Evolutionary conservation across 768 basidiomycete genomes (phyloP).

Genomic region (Mycena olivaceomarginata): DNA sequence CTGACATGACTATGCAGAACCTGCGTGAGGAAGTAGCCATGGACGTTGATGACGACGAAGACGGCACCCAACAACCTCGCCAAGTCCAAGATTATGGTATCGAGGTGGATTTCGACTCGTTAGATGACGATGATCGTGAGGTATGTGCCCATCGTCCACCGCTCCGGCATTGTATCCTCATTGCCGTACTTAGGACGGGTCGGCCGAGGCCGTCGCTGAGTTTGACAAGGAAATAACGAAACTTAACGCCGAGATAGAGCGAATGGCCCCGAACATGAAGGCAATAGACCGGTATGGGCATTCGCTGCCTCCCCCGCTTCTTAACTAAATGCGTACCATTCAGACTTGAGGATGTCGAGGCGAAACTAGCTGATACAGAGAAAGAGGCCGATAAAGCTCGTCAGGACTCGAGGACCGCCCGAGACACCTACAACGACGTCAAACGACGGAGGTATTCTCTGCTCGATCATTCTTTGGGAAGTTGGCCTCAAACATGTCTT

Average conservation of each 20-base stretch:
- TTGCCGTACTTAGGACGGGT: conserved; percentile 68
- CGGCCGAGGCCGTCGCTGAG: conserved; percentile 78
- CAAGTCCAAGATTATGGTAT: conserved; percentile 90
- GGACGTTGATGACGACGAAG: conserved; percentile 94
- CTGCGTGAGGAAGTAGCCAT: conserved; percentile 91
- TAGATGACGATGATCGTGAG: conserved; percentile 86
- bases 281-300: conserved; percentile 88
- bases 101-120: conserved; percentile 87
- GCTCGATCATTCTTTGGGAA: neutral
- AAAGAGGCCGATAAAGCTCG: conserved; percentile 94
- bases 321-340: conserved; percentile 1
- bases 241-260: conserved; percentile 88
- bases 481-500: neutral
- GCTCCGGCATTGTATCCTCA: conserved; percentile 8
- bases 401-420: conserved; percentile 91
- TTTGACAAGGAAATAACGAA: conserved; percentile 85
- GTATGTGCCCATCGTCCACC: conserved; percentile 54
- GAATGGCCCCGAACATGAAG: conserved; percentile 98
- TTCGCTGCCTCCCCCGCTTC: neutral
- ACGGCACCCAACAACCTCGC: conserved; percentile 84
- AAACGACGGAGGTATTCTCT: conserved; percentile 82
- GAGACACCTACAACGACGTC: conserved; percentile 93
- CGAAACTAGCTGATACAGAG: conserved; percentile 91
- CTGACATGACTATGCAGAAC: conserved; percentile 66
- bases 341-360: conserved; percentile 90